A percentile compares a stretch with the other conserved stretches of the same genome.
phyloP scores from a whole-genome alignment of 2,329 filamentous ascomycete genomes.

The Pseudocercospora cruenta region DNA sequence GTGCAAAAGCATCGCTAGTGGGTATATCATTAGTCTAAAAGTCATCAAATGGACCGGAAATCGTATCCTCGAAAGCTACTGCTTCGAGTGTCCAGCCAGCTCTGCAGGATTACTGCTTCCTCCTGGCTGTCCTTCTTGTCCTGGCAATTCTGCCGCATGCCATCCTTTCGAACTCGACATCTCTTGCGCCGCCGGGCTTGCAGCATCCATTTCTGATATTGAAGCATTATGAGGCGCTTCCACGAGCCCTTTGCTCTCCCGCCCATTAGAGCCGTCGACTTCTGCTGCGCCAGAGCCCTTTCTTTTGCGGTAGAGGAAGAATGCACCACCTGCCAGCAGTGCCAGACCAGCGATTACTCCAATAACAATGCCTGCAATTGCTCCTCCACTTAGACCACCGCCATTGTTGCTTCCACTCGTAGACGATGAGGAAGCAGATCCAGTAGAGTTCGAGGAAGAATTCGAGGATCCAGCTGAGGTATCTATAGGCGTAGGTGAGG shows the following conservation, averaged over 20 bases:
- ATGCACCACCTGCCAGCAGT: slow-evolving; percentile 4
- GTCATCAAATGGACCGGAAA: background rate
- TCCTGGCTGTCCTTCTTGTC: background rate
- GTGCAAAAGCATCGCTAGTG: background rate
- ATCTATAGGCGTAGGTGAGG: slow-evolving; percentile 2
- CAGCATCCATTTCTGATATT: slow-evolving; percentile 15
- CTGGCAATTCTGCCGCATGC: background rate
- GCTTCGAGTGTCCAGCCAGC: background rate
- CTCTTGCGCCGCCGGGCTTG: background rate
- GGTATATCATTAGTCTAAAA: background rate
- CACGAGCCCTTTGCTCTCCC: slow-evolving; percentile 10
- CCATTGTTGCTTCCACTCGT: background rate
- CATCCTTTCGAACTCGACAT: background rate
- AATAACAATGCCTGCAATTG: slow-evolving; percentile 15
- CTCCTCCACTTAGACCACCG: slow-evolving; percentile 7
- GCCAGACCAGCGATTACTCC: slow-evolving; percentile 12
- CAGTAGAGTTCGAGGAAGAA: slow-evolving; percentile 2
- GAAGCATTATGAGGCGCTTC: slow-evolving; percentile 13
- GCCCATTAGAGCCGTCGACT: background rate
- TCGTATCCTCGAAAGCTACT: background rate
- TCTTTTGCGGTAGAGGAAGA: slow-evolving; percentile 13
- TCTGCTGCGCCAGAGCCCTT: background rate
- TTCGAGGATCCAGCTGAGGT: background rate
- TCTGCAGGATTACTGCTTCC: background rate
- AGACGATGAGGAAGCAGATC: background rate